Evolutionary conservation across 1,284 basidiomycete genomes (phyloP).

Genomic region (Thecaphora thlaspeos): DNA sequence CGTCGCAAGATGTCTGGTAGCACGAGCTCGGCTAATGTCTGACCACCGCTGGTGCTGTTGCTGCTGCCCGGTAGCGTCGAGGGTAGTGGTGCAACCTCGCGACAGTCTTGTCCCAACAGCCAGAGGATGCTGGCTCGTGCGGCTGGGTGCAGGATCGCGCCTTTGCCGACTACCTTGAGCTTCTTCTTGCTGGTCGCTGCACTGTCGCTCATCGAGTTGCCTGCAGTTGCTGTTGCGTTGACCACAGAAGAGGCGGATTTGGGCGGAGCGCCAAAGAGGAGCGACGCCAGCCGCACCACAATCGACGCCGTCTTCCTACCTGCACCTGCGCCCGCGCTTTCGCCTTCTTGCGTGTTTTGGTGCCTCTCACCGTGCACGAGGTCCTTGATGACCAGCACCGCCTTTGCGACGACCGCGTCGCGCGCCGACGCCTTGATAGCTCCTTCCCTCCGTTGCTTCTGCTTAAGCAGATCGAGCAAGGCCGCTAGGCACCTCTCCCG

Average conservation of each 20-base stretch:
- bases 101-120: slow-evolving; percentile 51
- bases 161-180: slow-evolving; percentile 36
- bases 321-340: not conserved
- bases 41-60: not conserved
- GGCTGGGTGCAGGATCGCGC: slow-evolving; percentile 26
- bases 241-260: not conserved
- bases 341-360: not conserved
- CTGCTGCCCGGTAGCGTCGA: not conserved
- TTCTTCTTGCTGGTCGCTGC: slow-evolving; percentile 7
- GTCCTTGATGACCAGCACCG: slow-evolving; percentile 27
- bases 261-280: slow-evolving; percentile 36
- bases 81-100: slow-evolving; percentile 10
- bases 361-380: slow-evolving; percentile 6
- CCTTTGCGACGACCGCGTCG: slow-evolving; percentile 18
- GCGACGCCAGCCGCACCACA: slow-evolving; percentile 29
- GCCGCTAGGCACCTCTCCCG: slow-evolving; percentile 15
- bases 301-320: slow-evolving; percentile 22
- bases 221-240: too few relatives aligned
- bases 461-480: slow-evolving; percentile 20
- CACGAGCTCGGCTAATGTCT: slow-evolving; percentile 43
- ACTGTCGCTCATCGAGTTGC: not conserved
- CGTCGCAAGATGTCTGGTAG: slow-evolving; percentile 50
- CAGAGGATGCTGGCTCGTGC: slow-evolving; percentile 48
- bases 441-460: slow-evolving; percentile 6
- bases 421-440: slow-evolving; percentile 1